These are phyloP conservation scores for Linum lewisii DNA, from an alignment of 345 rosid species.

Conservation along the genomic window DNA sequence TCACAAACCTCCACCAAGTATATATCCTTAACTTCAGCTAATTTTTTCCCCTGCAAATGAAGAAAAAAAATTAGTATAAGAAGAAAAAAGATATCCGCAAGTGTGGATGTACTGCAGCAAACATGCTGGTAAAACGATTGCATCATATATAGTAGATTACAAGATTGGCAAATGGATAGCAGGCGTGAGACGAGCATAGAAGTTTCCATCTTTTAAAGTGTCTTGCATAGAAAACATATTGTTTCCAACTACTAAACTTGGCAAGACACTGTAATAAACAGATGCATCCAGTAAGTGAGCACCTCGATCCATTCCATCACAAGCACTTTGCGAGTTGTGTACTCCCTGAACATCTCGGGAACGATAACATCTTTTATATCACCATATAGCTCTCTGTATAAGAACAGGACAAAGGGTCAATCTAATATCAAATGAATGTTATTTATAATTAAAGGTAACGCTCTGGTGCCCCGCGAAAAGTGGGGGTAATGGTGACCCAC, in stretches of 20 bases:
- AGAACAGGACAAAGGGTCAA: neutral
- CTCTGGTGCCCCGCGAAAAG: too few species aligned
- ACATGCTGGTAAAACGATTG: neutral
- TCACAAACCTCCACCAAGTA: constrained; percentile 56
- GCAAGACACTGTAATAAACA: neutral
- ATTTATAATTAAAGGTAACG: too few species aligned
- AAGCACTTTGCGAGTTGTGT: constrained; percentile 79
- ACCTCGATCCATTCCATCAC: constrained; percentile 98
- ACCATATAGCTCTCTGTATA: constrained; percentile 66
- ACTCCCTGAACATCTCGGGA: constrained; percentile 72
- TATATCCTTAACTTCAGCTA: constrained; percentile 70
- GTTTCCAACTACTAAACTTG: neutral
- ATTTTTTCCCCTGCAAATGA: constrained; percentile 59
- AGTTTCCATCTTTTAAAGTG: too few species aligned
- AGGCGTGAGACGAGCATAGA: neutral
- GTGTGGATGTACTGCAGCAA: neutral
- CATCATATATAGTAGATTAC: neutral
- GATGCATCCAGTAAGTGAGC: constrained; percentile 11
- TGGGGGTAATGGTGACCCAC: too few species aligned
- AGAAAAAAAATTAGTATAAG: neutral
- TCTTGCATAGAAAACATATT: too few species aligned
- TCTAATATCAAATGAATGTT: neutral
- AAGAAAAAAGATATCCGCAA: neutral
- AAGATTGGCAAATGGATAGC: neutral
- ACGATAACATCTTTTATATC: constrained; percentile 64